Percentiles rank a stretch among this genome's conserved stretches.
phyloP scores from a whole-genome alignment of 1,284 basidiomycete species.

The Cutaneotrichosporon sp. region DNA sequence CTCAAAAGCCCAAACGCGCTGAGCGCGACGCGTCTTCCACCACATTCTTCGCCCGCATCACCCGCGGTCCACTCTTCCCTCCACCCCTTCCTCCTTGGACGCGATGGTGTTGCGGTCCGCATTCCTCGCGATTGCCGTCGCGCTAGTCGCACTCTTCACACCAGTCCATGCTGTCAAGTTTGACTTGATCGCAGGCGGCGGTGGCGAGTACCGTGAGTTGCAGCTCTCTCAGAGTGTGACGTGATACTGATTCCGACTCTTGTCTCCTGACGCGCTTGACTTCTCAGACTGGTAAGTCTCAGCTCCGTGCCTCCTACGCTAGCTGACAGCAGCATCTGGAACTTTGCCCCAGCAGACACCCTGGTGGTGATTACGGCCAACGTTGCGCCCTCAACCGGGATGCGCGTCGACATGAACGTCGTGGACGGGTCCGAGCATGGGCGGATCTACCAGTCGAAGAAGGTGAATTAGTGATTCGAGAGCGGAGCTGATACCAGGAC shows the following conservation, averaged over 20 bases:
- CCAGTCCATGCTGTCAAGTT: constrained; percentile 72
- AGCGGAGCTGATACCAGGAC: constrained; percentile 48
- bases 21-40: constrained; percentile 1
- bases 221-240: not conserved
- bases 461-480: constrained; percentile 39
- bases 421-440: constrained; percentile 81
- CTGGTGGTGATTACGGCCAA: constrained; percentile 94
- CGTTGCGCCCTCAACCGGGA: constrained; percentile 67
- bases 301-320: not conserved
- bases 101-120: constrained; percentile 25
- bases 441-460: constrained; percentile 90
- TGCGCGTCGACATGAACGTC: constrained; percentile 89
- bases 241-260: not conserved
- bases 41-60: not conserved
- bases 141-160: constrained; percentile 17
- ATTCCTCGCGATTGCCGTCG: constrained; percentile 27
- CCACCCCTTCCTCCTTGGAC: constrained; percentile 2
- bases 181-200: constrained; percentile 55
- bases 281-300: constrained; percentile 44
- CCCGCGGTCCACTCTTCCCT: not conserved
- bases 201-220: constrained; percentile 3
- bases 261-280: constrained; percentile 7
- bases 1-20: not conserved
- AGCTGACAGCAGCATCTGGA: constrained; percentile 73
- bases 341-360: constrained; percentile 77